Percentiles rank a stretch among this genome's conserved stretches.
Evolutionary conservation across 345 rosid genomes (phyloP).

Genomic region (Carallia brachiata): DNA sequence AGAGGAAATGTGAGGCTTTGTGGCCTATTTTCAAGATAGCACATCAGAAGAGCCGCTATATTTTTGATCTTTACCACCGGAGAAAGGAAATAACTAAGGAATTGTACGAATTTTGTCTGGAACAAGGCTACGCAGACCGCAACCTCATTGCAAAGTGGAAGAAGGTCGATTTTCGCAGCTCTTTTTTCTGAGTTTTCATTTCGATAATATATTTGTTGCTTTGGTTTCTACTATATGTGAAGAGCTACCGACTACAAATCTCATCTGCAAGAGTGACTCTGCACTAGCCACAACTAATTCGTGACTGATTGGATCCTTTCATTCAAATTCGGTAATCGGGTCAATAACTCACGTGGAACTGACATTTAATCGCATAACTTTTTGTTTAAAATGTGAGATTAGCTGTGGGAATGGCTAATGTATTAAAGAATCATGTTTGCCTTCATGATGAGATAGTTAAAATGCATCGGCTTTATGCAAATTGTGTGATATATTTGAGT

Average conservation of each 20-base stretch:
- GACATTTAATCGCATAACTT: too few relatives aligned
- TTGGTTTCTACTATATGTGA: not conserved
- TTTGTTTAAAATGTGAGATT: too few relatives aligned
- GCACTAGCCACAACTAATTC: too few relatives aligned
- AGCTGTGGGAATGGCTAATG: too few relatives aligned
- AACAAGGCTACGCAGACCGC: constrained; percentile 65
- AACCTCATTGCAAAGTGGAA: constrained; percentile 75
- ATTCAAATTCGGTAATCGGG: too few relatives aligned
- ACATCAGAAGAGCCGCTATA: constrained; percentile 71
- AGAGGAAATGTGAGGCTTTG: constrained; percentile 70
- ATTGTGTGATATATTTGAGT: not conserved
- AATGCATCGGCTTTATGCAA: not conserved
- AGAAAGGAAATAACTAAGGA: constrained; percentile 71
- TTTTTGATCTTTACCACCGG: constrained; percentile 60
- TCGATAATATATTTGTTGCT: not conserved
- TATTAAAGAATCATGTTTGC: not conserved
- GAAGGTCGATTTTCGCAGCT: constrained; percentile 29
- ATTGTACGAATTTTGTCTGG: constrained; percentile 72
- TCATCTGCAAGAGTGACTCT: not conserved
- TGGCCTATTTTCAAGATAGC: constrained; percentile 83
- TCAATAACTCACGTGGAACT: too few relatives aligned
- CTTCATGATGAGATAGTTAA: not conserved
- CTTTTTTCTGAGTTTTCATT: not conserved
- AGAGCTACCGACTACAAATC: too few relatives aligned
- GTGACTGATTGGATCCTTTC: too few relatives aligned